Evolutionary conservation across 345 rosid genomes (phyloP), one percentile per base, ranked within the genome.

Genomic region (Syzygium grande): DNA sequence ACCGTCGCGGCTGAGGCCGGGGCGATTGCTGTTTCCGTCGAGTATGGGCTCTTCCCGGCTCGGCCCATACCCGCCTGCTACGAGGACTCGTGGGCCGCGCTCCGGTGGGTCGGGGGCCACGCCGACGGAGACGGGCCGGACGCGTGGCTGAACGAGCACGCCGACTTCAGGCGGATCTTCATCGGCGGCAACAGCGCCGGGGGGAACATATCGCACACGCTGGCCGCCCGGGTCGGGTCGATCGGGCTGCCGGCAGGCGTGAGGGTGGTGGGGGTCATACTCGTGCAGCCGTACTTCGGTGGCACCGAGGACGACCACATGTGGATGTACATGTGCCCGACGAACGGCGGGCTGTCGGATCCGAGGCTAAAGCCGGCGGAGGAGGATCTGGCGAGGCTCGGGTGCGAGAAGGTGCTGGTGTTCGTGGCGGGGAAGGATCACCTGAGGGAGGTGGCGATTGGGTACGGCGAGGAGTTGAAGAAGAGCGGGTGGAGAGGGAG

Each of bases 221-320:
- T 88, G 86, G 88, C 89, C 10, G 59, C 88, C n/a, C 85, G 83
- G 85, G 90, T 89, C 6, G 92, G 94, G 11, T 19, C 52, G 3
- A 49, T 21, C 29, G 90, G 86, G 85, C 84, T 90, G 84, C 13
- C 41, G 8, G 89, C 89, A 13, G 89, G 88, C 10, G n/a, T 88
- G 27, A 90, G 77, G 87, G 84, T 92, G 16, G 83, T 84, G 5
- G 89, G 87, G 13, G 85, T 90, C 77, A 65, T 91, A 23, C 56
- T 92, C 17, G 89, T 88, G 29, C 92, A 91, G 29, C 93, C 93
- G 16, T 92, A 53, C 89, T 94, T 94, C 30, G 93, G 88, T 17
- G 90, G 86, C 4, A 77, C 91, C 1, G 87, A 87, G 58, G 91
- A 83, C 4, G 90, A 89, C 49, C 85, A 88, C 22, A 86, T 94